Percentiles rank a stretch among this genome's conserved stretches.
Evolutionary conservation across 1,284 basidiomycete species (phyloP).

Genomic region (Rhodotorula sp.): DNA sequence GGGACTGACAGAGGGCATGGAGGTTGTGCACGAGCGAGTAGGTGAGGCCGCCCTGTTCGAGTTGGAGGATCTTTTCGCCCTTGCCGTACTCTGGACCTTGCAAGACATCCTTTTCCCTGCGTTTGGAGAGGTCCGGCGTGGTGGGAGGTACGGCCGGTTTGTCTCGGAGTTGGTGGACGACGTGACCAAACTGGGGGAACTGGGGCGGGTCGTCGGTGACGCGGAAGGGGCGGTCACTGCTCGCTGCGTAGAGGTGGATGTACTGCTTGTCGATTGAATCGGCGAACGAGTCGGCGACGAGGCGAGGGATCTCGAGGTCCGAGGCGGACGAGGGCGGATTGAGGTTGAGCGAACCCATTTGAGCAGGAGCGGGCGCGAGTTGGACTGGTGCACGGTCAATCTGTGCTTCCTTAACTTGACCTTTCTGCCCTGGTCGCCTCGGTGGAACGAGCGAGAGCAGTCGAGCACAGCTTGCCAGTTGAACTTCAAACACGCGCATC

Average conservation of each 20-base stretch:
- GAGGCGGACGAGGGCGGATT: neutral
- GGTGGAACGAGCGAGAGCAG: no score
- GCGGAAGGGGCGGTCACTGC: neutral
- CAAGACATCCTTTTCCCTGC: slow-evolving; percentile 21
- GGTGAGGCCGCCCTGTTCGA: neutral
- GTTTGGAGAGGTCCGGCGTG: slow-evolving; percentile 24
- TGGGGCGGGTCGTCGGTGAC: neutral
- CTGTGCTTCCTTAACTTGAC: no score
- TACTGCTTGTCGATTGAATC: neutral
- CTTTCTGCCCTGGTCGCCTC: no score
- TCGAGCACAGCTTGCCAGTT: no score
- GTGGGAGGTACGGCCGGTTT: slow-evolving; percentile 26
- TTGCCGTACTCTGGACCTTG: slow-evolving; percentile 18
- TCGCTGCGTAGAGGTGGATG: slow-evolving; percentile 21
- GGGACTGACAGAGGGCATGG: slow-evolving; percentile 18
- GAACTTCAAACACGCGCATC: no score
- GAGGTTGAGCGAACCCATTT: no score
- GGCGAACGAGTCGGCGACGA: slow-evolving; percentile 4
- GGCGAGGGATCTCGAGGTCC: neutral
- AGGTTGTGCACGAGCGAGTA: slow-evolving; percentile 31
- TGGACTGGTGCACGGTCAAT: no score
- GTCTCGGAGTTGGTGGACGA: slow-evolving; percentile 14
- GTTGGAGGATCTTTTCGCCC: slow-evolving; percentile 22
- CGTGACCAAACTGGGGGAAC: slow-evolving; percentile 16
- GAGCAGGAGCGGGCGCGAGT: no score